phyloP scores from a whole-genome alignment of 257 asterid species.

The Solanum paucissectum region DNA sequence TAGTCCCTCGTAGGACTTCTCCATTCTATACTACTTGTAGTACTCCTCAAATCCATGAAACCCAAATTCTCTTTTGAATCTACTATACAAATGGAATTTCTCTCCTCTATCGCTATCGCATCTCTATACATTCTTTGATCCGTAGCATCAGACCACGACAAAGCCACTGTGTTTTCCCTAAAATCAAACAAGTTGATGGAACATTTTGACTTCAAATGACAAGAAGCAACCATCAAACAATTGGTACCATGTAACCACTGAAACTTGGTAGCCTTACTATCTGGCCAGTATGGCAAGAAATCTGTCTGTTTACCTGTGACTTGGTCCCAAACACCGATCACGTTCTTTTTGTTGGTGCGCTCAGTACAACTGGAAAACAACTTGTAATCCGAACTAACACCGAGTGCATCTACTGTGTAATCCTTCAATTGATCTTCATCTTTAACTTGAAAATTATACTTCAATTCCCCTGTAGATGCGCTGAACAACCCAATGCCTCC shows the following conservation, averaged over 20 bases:
- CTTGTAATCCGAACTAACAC: too few species aligned
- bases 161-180: too few species aligned
- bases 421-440: constrained; percentile 17
- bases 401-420: too few species aligned
- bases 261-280: constrained; percentile 64
- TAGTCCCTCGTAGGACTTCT: background rate
- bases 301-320: constrained; percentile 47
- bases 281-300: constrained; percentile 28
- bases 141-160: too few species aligned
- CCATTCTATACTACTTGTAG: background rate
- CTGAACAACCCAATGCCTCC: constrained; percentile 76
- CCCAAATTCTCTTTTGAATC: constrained; percentile 76
- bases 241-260: constrained; percentile 62
- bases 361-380: too few species aligned
- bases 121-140: constrained; percentile 21
- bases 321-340: too few species aligned
- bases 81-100: constrained; percentile 21
- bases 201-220: too few species aligned
- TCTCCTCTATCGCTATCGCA: constrained; percentile 29
- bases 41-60: constrained; percentile 62
- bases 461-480: constrained; percentile 42
- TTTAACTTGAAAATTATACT: constrained; percentile 45
- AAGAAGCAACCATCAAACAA: constrained; percentile 25
- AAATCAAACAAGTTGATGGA: constrained; percentile 57
- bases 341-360: too few species aligned